Evolutionary conservation across 352 stramenopile species (phyloP), one percentile per base, ranked within the genome.

Genomic region (Elongisporangium senticosum): DNA sequence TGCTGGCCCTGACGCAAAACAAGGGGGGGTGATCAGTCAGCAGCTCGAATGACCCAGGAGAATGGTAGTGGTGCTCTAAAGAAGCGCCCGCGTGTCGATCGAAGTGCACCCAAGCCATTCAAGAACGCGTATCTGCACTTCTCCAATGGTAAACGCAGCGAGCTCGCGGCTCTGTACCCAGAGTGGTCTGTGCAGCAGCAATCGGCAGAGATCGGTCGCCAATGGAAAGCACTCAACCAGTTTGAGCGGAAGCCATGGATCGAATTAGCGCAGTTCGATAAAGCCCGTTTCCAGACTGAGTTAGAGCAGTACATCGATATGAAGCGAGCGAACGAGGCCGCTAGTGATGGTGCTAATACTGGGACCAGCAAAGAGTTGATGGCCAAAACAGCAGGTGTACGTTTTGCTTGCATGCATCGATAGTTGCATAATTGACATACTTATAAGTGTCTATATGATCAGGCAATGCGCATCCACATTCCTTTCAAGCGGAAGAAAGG

Each of bases 201-300:
- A 20, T 73, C 71, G n/a, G 58, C 66, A 0, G 71, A 89, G 57
- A 53, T 89, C 14, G 72, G 71, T 26, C 64, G 67, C n/a, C 64
- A 76, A 49, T 87, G 79, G 79, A 83, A 79, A 60, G 55, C 61
- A 49, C 62, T 87, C 53, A 51, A 61, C 24, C 37, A 69, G 55
- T n/a, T 47, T 2, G 71, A 85, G 48, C 69, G 69, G 21, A 78
- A 73, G 43, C 73, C 74, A 2, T 86, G 74, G 73, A 48, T 79
- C 22, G 73, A 87, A 51, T 56, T 89, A 7, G 77, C 77, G 22
- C 74, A 80, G 55, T 86, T 86, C 51, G 79, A 89, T 53, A 77
- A 73, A 39, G 75, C 68, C n/a, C 68, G 69, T 26, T 77, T 75
- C 55, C 66, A 74, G 50, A 76, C 62, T 7, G 64, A 87, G 58